Conservation (phyloP, 1,284 basidiomycete species). For the Apiotrichum domesticum region DNA sequence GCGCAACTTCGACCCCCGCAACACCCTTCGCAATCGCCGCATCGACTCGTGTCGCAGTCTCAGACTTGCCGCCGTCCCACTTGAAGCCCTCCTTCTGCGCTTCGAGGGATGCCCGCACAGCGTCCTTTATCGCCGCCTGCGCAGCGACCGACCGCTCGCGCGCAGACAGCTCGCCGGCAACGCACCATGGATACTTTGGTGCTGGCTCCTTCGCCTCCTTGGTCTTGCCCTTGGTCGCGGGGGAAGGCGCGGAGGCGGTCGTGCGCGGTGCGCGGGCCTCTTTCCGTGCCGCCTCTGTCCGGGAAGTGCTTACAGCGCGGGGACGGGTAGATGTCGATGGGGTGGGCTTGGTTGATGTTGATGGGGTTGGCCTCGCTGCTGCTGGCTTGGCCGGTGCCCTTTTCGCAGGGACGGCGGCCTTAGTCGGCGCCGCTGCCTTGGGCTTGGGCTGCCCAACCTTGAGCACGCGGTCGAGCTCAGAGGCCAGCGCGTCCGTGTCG, state of each 20-base stretch:
- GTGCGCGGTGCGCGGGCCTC: too few relatives aligned
- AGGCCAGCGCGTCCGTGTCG: slow-evolving; percentile 23
- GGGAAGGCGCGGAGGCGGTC: background rate
- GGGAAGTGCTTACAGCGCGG: too few relatives aligned
- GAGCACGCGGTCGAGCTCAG: slow-evolving; percentile 29
- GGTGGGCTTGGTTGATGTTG: too few relatives aligned
- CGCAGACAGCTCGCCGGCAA: background rate
- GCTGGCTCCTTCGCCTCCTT: background rate
- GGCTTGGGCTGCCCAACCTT: slow-evolving; percentile 17
- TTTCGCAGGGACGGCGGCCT: too few relatives aligned
- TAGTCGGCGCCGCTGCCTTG: background rate
- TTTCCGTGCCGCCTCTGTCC: too few relatives aligned
- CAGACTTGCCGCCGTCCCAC: background rate
- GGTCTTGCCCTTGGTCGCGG: background rate
- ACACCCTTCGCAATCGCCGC: slow-evolving; percentile 6
- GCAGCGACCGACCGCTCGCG: slow-evolving; percentile 14
- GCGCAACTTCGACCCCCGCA: slow-evolving; percentile 19
- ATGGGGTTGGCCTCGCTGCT: too few relatives aligned
- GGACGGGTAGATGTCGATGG: too few relatives aligned
- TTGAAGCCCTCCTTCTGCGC: slow-evolving; percentile 6
- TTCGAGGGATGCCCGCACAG: slow-evolving; percentile 2
- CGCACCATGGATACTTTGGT: slow-evolving; percentile 8
- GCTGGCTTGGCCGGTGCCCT: too few relatives aligned
- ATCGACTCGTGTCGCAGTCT: background rate
- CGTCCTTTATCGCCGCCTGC: slow-evolving; percentile 7